These are phyloP conservation scores for Saccharomyces eubayanus DNA, from an alignment of 805 yeast species.

Conservation along the genomic window DNA sequence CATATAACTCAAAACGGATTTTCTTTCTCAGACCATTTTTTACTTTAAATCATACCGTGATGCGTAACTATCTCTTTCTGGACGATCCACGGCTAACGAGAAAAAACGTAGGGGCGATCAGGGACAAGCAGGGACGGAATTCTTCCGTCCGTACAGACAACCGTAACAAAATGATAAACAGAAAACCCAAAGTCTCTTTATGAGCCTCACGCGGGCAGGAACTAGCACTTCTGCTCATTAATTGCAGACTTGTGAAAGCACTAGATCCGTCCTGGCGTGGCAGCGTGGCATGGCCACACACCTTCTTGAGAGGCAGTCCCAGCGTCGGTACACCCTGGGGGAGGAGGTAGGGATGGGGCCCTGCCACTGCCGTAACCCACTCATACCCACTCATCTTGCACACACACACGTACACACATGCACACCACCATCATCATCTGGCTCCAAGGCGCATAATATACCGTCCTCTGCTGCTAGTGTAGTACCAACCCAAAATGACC, in stretches of 20 bases:
- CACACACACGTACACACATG: no score
- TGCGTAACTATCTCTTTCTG: neutral
- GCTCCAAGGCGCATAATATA: neutral
- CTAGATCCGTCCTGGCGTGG: no score
- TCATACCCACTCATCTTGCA: neutral
- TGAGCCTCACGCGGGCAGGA: no score
- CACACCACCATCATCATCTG: neutral
- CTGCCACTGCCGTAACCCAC: neutral
- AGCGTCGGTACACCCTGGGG: neutral
- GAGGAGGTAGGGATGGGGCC: neutral
- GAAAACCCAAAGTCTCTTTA: neutral
- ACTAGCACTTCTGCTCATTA: no score
- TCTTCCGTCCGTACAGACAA: neutral
- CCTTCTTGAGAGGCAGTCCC: no score
- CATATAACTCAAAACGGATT: neutral
- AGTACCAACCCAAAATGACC: neutral
- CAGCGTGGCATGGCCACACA: no score
- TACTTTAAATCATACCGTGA: neutral
- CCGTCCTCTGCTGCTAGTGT: neutral
- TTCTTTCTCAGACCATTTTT: neutral
- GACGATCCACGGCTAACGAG: neutral
- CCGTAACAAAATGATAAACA: neutral
- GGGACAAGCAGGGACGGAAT: neutral
- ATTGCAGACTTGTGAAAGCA: no score
- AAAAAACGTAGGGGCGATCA: neutral